Evolutionary conservation across 83 land plant genomes (phyloP).

Genomic region (Thuja plicata): DNA sequence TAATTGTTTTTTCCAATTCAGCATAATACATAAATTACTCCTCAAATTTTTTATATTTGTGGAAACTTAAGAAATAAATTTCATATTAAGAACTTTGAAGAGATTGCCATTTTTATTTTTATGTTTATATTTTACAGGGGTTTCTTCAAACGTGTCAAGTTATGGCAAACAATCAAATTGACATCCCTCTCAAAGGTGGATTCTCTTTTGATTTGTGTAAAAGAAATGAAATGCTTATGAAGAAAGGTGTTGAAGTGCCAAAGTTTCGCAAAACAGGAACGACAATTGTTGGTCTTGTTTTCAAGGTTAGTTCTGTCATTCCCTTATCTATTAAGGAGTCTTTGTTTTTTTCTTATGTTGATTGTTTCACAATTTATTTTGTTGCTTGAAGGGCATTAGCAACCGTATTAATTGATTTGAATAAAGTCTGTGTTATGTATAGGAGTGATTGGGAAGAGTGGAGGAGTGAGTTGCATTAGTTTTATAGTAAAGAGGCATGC

Average conservation of each 20-base stretch:
- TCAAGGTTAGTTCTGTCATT: slow-evolving; percentile 50
- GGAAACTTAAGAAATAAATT: background rate
- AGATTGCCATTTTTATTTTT: background rate
- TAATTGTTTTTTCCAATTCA: background rate
- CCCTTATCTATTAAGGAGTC: background rate
- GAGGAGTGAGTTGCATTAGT: background rate
- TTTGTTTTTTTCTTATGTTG: slow-evolving; percentile 10
- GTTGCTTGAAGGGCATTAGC: background rate
- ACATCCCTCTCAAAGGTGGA: slow-evolving; percentile 75
- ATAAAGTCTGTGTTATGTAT: background rate
- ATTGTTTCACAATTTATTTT: background rate
- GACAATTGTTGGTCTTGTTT: slow-evolving; percentile 92
- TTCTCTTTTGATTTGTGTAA: slow-evolving; percentile 82
- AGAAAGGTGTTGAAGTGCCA: slow-evolving; percentile 65
- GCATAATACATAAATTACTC: background rate
- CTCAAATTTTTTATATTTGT: background rate
- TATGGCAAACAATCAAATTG: slow-evolving; percentile 21
- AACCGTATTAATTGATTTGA: background rate
- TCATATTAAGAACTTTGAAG: background rate
- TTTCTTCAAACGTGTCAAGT: background rate
- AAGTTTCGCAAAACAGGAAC: slow-evolving; percentile 88
- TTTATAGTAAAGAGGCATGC: background rate
- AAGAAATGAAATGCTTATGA: slow-evolving; percentile 79
- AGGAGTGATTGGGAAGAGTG: background rate
- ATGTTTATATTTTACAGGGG: background rate